Evolutionary conservation across 2,329 filamentous ascomycete species (phyloP), one percentile per base, ranked within the genome.

Genomic region (Paecilomyces sp.): DNA sequence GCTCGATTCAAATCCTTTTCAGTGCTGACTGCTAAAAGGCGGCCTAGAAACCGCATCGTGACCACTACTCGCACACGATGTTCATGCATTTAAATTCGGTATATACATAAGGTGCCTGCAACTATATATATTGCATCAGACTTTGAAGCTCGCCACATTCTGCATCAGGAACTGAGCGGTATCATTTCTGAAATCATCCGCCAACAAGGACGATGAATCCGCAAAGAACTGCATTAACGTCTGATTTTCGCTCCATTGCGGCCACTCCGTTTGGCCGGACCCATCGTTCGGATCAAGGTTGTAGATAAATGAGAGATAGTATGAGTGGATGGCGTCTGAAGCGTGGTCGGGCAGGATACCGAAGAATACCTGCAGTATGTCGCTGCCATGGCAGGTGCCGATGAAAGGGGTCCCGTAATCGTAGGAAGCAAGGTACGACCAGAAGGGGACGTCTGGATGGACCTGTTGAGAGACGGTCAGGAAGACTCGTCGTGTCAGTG

Each of bases 371-470:
- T 89, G 84, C 9, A 90, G 65, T 1, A 92, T 66, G 65, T 92
- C 90, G 1, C 82, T 85, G 13, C 75, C 87, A 71, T 94, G 91
- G 74, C 91, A 89, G 0, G 89, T 92, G 18, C 91, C 90, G 0
- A 93, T 72, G 55, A 92, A 74, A 0, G 90, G 87, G 0, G 85
- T 88, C 9, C 87, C 87, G 69, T 87, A 85, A 76, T 88, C 74
- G 74, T 92, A 92, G 0, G 85, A 87, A 0, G 87, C 76, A 1
- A 94, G 81, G 74, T 92, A 94, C 0, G 87, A 90, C 89, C 89
- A 94, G 1, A 79, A 77, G 0, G 86, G 85, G 0, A 91, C 84
- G 55, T 54, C 33, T 73, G 65, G 0, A 86, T 85, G 0, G 71
- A 67, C 1, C 84, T 72, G 0, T 60, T 12, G 79, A 68, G 24